Percentiles rank a stretch among this genome's conserved stretches.
phyloP scores from a whole-genome alignment of 2,329 filamentous ascomycete genomes.

The Aureobasidium sp. region DNA sequence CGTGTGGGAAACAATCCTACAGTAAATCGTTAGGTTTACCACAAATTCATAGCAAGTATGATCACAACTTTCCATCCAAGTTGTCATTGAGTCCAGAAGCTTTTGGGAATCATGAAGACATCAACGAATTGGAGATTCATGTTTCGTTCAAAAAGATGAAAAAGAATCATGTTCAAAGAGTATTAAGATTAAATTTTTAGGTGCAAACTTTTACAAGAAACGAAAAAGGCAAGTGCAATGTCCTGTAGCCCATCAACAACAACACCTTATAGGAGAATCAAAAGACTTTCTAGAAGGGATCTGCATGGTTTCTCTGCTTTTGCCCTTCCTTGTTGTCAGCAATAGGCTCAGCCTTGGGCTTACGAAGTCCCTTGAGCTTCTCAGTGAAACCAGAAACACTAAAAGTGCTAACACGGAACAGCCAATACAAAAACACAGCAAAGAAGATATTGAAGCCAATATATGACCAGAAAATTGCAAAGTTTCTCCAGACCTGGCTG shows the following conservation, averaged over 20 bases:
- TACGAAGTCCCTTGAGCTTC: neutral
- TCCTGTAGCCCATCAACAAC: no score
- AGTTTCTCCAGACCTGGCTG: constrained; percentile 58
- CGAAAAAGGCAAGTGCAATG: neutral
- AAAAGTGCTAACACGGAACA: constrained; percentile 45
- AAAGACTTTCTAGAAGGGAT: neutral
- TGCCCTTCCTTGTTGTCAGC: neutral
- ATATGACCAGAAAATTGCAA: constrained; percentile 62
- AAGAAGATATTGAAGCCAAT: constrained; percentile 56
- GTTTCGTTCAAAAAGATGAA: no score
- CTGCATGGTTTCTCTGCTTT: constrained; percentile 2
- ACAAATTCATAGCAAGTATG: no score
- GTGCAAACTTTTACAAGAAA: neutral
- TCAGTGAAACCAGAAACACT: neutral
- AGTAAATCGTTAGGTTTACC: no score
- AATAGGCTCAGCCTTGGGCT: neutral
- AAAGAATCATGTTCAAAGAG: no score
- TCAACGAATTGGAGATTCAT: no score
- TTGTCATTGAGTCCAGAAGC: no score
- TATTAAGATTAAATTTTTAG: neutral
- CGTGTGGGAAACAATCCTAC: no score
- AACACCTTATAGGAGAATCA: neutral
- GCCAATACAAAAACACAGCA: constrained; percentile 56
- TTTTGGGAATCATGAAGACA: no score
- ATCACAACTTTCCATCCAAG: no score